Conservation (phyloP, 2,329 filamentous ascomycete genomes). For the Teratosphaeria viscida region DNA sequence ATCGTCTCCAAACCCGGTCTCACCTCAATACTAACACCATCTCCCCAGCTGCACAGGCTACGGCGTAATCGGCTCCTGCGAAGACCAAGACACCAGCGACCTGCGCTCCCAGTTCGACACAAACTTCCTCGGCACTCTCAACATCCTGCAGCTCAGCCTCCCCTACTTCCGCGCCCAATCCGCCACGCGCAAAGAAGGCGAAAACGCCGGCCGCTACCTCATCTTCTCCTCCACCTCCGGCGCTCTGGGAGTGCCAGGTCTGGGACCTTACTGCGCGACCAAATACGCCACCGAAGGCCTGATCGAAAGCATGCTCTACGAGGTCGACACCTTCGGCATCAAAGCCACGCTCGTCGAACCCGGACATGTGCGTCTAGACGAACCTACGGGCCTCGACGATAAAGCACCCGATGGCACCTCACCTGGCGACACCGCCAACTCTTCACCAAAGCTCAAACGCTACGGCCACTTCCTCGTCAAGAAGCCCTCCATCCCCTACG, state of each 20-base stretch:
- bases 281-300: conserved; percentile 96
- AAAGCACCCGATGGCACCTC: conserved; percentile 12
- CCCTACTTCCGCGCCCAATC: conserved; percentile 74
- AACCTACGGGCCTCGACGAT: conserved; percentile 40
- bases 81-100: conserved; percentile 93
- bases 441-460: conserved; percentile 46
- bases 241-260: conserved; percentile 81
- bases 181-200: conserved; percentile 11
- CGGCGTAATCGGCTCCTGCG: conserved; percentile 88
- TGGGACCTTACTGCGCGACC: conserved; percentile 90
- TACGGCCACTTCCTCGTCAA: conserved; percentile 93
- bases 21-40: background rate
- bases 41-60: conserved; percentile 65
- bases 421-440: background rate
- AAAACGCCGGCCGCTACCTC: conserved; percentile 61
- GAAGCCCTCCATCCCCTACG: conserved; percentile 71
- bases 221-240: conserved; percentile 92
- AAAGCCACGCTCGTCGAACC: conserved; percentile 91
- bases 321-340: conserved; percentile 83
- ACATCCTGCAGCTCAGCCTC: conserved; percentile 81
- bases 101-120: conserved; percentile 94
- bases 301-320: conserved; percentile 93
- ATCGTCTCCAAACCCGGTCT: background rate
- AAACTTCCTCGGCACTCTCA: conserved; percentile 90
- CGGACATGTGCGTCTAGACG: conserved; percentile 77